phyloP scores from a whole-genome alignment of 176 grass and related monocot genomes.

The Metroxylon sagu region DNA sequence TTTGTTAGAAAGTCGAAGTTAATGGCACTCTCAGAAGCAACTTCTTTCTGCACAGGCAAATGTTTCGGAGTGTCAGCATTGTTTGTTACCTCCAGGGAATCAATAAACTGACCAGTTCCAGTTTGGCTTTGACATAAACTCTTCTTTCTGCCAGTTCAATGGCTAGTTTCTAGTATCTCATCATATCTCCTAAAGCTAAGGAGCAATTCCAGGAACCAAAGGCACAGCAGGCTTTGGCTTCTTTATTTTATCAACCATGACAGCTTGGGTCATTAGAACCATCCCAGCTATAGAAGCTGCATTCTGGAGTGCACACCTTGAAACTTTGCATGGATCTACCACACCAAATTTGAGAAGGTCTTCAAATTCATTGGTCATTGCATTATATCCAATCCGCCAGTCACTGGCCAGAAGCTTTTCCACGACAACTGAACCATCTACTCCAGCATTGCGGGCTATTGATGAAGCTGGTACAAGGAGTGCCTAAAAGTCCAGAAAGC shows the following conservation, averaged over 20 bases:
- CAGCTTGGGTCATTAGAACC: slow-evolving; percentile 74
- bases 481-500: slow-evolving; percentile 36
- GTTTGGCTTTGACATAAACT: too few species aligned
- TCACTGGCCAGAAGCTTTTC: slow-evolving; percentile 58
- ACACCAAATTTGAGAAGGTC: slow-evolving; percentile 69
- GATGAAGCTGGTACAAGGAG: slow-evolving; percentile 63
- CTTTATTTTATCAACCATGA: slow-evolving; percentile 74
- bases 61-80: too few species aligned
- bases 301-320: slow-evolving; percentile 70
- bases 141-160: too few species aligned
- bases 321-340: slow-evolving; percentile 74
- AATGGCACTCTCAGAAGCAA: too few species aligned
- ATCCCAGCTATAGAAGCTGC: slow-evolving; percentile 69
- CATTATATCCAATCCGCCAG: slow-evolving; percentile 77
- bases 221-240: slow-evolving; percentile 51
- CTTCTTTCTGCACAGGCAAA: too few species aligned
- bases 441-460: slow-evolving; percentile 60
- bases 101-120: too few species aligned
- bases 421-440: slow-evolving; percentile 59
- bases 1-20: too few species aligned
- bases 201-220: slow-evolving; percentile 56
- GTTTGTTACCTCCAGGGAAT: too few species aligned
- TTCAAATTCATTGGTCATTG: slow-evolving; percentile 53
- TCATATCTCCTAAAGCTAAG: slow-evolving; percentile 16
- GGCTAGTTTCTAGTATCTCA: too few species aligned